Conservation (phyloP, 805 yeast genomes). For the Teunomyces pallodes region DNA sequence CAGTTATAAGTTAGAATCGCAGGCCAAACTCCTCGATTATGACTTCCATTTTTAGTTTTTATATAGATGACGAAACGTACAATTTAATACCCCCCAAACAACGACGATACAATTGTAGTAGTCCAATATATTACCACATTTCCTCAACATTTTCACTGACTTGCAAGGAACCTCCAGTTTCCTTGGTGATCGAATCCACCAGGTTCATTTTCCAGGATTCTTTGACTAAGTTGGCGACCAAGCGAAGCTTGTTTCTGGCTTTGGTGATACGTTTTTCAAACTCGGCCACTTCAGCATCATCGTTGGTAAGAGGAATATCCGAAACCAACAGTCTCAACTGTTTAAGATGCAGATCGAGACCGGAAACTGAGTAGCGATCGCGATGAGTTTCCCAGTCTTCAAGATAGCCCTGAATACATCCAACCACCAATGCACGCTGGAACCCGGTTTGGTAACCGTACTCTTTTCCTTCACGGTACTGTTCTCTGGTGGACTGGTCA, state of each 20-base stretch:
- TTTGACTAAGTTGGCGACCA: slow-evolving; percentile 38
- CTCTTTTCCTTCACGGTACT: slow-evolving; percentile 74
- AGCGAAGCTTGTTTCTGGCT: slow-evolving; percentile 61
- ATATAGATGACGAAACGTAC: not conserved
- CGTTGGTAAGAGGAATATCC: slow-evolving; percentile 33
- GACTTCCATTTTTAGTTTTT: slow-evolving; percentile 30
- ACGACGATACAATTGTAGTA: not conserved
- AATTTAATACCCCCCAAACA: not conserved
- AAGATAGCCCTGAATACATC: slow-evolving; percentile 58
- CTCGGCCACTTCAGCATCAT: slow-evolving; percentile 53
- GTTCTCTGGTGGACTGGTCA: slow-evolving; percentile 55
- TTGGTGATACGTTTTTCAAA: slow-evolving; percentile 52
- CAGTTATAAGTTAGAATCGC: slow-evolving; percentile 42
- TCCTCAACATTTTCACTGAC: slow-evolving; percentile 38
- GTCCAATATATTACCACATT: slow-evolving; percentile 34
- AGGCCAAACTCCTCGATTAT: slow-evolving; percentile 36
- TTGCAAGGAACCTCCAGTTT: slow-evolving; percentile 38
- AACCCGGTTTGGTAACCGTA: slow-evolving; percentile 79
- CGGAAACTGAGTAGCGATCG: slow-evolving; percentile 13
- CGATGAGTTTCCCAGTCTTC: slow-evolving; percentile 30
- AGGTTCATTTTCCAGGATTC: slow-evolving; percentile 28
- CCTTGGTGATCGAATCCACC: slow-evolving; percentile 32
- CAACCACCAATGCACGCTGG: slow-evolving; percentile 66
- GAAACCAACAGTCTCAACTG: slow-evolving; percentile 27
- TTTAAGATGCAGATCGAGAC: slow-evolving; percentile 21